Percentiles rank a stretch among this genome's conserved stretches.
Evolutionary conservation across 345 rosid species (phyloP).

Genomic region (Arabidopsis arenosa): DNA sequence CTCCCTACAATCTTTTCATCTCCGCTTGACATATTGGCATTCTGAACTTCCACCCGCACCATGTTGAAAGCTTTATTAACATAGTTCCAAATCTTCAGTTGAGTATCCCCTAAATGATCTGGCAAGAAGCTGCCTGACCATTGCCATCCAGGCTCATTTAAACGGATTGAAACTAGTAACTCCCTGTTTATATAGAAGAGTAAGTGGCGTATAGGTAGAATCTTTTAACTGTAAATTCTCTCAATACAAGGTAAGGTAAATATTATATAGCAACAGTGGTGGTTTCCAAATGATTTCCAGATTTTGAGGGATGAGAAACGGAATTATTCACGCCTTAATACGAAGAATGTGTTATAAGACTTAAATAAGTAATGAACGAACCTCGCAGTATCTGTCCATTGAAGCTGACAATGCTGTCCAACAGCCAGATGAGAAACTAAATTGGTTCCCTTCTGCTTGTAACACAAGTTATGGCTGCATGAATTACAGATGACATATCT

Average conservation of each 20-base stretch:
- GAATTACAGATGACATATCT: conserved; percentile 91
- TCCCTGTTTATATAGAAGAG: conserved; percentile 60
- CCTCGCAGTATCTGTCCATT: conserved; percentile 85
- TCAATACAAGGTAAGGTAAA: conserved; percentile 22
- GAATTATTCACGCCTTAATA: neutral
- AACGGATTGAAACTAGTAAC: conserved; percentile 74
- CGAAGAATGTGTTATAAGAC: conserved; percentile 21
- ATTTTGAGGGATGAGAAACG: neutral
- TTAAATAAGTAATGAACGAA: conserved; percentile 38
- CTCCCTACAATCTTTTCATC: conserved; percentile 80
- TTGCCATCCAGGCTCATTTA: conserved; percentile 94
- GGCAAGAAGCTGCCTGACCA: conserved; percentile 99
- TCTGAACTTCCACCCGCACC: conserved; percentile 93
- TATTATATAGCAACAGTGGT: conserved; percentile 15
- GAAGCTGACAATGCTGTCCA: conserved; percentile 85
- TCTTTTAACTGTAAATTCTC: conserved; percentile 16
- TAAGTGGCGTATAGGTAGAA: conserved; percentile 24
- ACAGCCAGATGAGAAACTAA: conserved; percentile 61
- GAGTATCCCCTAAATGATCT: conserved; percentile 92
- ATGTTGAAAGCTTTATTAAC: conserved; percentile 68
- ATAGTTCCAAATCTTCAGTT: conserved; percentile 85
- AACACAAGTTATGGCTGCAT: conserved; percentile 77
- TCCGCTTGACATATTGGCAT: conserved; percentile 74
- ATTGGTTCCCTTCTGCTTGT: conserved; percentile 89
- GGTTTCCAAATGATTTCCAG: conserved; percentile 1